Conservation (phyloP, 2,329 filamentous ascomycete genomes). For the Neonectria magnoliae region DNA sequence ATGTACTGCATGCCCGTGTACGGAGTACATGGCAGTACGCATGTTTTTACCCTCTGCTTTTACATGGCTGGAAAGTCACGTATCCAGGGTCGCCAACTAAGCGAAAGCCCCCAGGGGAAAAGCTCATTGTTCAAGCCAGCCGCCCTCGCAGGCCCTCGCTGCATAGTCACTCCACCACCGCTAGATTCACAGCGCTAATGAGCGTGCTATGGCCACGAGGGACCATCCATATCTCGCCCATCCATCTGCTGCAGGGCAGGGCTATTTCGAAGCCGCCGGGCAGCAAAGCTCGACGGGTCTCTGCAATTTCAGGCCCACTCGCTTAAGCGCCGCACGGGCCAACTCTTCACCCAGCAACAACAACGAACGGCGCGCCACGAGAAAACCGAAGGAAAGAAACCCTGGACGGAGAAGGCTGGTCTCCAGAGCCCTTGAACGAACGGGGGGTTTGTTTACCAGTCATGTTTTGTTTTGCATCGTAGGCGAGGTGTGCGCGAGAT, state of each 20-base stretch:
- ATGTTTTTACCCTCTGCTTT: not conserved
- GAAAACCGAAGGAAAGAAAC: not conserved
- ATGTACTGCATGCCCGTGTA: no score
- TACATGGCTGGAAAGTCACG: not conserved
- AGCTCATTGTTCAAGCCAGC: not conserved
- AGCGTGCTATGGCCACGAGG: not conserved
- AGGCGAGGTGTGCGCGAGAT: not conserved
- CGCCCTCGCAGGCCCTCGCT: no score
- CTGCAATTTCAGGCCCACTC: conserved; percentile 48
- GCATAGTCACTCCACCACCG: not conserved
- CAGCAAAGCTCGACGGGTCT: conserved; percentile 33
- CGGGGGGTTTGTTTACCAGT: not conserved
- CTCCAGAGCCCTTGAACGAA: not conserved
- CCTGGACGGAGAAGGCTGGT: not conserved
- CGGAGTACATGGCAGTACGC: no score
- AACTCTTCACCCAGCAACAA: conserved; percentile 43
- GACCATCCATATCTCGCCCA: not conserved
- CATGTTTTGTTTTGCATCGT: not conserved
- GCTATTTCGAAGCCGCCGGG: conserved; percentile 32
- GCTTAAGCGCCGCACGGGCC: conserved; percentile 45
- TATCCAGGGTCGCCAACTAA: not conserved
- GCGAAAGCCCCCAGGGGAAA: not conserved
- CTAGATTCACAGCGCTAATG: not conserved
- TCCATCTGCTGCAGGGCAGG: conserved; percentile 16
- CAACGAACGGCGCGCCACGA: conserved; percentile 18